These are phyloP conservation scores for Erysimum cheiri DNA, from an alignment of 441 rosid genomes.

Conservation along the genomic window DNA sequence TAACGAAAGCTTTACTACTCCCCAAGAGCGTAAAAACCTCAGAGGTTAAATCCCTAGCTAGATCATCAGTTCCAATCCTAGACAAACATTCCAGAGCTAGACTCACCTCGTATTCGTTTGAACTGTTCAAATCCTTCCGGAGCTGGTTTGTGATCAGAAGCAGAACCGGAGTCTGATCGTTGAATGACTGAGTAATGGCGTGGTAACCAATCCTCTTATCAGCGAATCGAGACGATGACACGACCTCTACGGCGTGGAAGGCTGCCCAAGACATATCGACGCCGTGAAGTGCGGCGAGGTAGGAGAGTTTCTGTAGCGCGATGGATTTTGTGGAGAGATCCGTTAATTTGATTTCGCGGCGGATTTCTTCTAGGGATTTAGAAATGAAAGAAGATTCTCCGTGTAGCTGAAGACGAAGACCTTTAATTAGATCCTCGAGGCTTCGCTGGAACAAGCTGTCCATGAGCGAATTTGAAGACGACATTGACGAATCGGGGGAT, in stretches of 20 bases:
- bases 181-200: constrained; percentile 76
- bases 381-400: constrained; percentile 66
- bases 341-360: constrained; percentile 79
- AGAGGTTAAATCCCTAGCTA: constrained; percentile 79
- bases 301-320: constrained; percentile 83
- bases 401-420: constrained; percentile 63
- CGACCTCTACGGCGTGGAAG: constrained; percentile 82
- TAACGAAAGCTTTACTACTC: constrained; percentile 64
- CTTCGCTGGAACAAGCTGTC: constrained; percentile 79
- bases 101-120: constrained; percentile 71
- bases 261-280: constrained; percentile 86
- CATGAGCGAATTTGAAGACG: constrained; percentile 71
- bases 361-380: constrained; percentile 74
- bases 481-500: not conserved
- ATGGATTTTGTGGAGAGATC: constrained; percentile 79
- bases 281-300: constrained; percentile 71
- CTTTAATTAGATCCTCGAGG: constrained; percentile 81
- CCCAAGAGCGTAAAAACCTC: constrained; percentile 78
- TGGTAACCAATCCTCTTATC: constrained; percentile 77
- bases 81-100: constrained; percentile 81
- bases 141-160: constrained; percentile 80
- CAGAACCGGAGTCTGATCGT: constrained; percentile 77
- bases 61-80: constrained; percentile 70
- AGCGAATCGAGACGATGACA: constrained; percentile 72
- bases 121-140: constrained; percentile 76